Conservation (phyloP, 2,329 filamentous ascomycete genomes). For the Endothia cerciana region DNA sequence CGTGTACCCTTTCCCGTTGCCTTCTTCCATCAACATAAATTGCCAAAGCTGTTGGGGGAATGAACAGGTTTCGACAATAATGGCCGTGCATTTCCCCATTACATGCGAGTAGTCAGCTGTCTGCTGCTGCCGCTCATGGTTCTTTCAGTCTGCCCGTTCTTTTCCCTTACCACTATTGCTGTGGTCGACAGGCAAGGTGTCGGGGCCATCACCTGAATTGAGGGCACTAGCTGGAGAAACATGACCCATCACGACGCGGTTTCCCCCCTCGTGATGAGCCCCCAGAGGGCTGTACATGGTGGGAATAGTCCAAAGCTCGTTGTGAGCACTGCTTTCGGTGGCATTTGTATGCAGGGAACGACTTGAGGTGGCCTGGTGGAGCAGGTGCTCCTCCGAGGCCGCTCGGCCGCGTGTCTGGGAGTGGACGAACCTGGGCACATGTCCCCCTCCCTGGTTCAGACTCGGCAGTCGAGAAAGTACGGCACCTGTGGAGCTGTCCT, state of each 20-base stretch:
- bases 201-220: not conserved
- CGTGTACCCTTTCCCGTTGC: not conserved
- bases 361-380: not conserved
- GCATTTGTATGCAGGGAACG: not conserved
- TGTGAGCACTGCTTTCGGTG: not conserved
- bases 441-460: not conserved
- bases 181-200: not conserved
- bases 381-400: not conserved
- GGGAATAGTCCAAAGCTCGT: not conserved
- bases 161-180: not conserved
- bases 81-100: not conserved
- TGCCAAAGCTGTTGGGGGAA: not conserved
- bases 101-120: not conserved
- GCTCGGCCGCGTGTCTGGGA: not conserved
- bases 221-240: not conserved
- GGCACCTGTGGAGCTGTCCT: not conserved
- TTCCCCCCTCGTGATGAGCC: not conserved
- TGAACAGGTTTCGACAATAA: not conserved
- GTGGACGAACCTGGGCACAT: too few species aligned
- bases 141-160: not conserved
- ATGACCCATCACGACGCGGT: not conserved
- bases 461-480: not conserved
- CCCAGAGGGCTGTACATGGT: not conserved
- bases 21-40: not conserved
- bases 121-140: not conserved